Base-by-base conservation (phyloP, 2,329 filamentous ascomycete genomes). In the Rachicladosporium sp. region DNA sequence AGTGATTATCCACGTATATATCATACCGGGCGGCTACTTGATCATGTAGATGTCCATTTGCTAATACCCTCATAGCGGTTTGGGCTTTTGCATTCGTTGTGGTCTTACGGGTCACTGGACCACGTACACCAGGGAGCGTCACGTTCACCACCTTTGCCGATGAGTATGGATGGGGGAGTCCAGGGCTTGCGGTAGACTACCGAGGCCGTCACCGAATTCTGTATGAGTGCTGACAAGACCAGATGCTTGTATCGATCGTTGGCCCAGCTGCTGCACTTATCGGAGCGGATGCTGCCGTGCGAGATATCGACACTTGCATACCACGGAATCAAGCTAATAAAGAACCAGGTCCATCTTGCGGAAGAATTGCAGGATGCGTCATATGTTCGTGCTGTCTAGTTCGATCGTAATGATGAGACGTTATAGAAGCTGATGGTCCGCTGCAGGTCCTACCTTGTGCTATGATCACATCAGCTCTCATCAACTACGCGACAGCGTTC, bases 241-340 rank as follows among this genome's bases (percentile, higher is more conserved):
- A 19, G 15, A 19, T 19, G 15, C 46, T 9, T 37, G 54, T 29
- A 46, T 56, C 30, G 51, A 51, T 56, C 15, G 40, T 54, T n/a
- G 48, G 47, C 19, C 50, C 50, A 3, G 60, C 61, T 34, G 61
- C 60, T 19, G 46, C 63, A 13, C 53, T 58, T 3, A 55, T 64
- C 44, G 48, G 61, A 56, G 36, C 59, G 49, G 59, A 63, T 43
- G 56, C 56, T 2, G 53, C 57, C 1, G 57, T 19, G 15, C 3
- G 15, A 19, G 15, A 19, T 19, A 5, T 19, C 15, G 15, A 19
- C 15, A 19, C 15, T 19, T 19, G 15, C 15, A 19, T 19, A 19
- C 15, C 15, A 19, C 15, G 15, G 15, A 19, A 19, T 19, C 15
- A 3, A 19, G 15, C 15, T 19, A 19, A 19, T 19, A 19, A 19